Conservation (phyloP, 106 monocot species). For the Phalaenopsis equestris region DNA sequence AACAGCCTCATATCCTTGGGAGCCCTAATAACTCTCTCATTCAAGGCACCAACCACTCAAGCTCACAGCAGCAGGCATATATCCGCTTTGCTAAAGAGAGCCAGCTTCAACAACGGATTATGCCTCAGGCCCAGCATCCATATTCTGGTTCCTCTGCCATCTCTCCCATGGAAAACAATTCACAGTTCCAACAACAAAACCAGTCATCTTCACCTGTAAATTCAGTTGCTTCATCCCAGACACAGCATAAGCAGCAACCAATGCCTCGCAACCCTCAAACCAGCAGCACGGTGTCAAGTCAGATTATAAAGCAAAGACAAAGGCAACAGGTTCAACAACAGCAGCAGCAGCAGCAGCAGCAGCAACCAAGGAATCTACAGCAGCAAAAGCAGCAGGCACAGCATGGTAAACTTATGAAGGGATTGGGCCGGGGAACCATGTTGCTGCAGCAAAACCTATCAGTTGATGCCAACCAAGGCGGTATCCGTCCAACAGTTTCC, state of each 20-base stretch:
- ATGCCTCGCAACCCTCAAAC: conserved; percentile 29
- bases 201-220: conserved; percentile 32
- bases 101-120: conserved; percentile 53
- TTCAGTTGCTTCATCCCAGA: conserved; percentile 26
- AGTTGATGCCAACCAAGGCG: conserved; percentile 40
- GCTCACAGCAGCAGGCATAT: conserved; percentile 61
- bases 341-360: conserved; percentile 42
- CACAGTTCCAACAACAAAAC: conserved; percentile 42
- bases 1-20: conserved; percentile 31
- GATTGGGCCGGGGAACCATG: conserved; percentile 44
- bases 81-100: conserved; percentile 61
- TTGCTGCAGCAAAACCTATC: conserved; percentile 55
- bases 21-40: conserved; percentile 44
- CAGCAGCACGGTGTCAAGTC: conserved; percentile 23
- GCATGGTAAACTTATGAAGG: conserved; percentile 48
- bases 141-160: conserved; percentile 33
- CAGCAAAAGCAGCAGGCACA: conserved; percentile 43
- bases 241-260: conserved; percentile 47
- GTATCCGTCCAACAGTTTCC: conserved; percentile 20
- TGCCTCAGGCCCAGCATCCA: conserved; percentile 43
- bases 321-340: conserved; percentile 50
- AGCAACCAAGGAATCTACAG: conserved; percentile 22
- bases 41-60: conserved; percentile 41
- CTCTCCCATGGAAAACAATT: conserved; percentile 30
- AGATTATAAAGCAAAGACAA: conserved; percentile 62